These are phyloP conservation scores for Oryza meyeriana DNA, from an alignment of 176 grass and related monocot species.

Conservation along the genomic window DNA sequence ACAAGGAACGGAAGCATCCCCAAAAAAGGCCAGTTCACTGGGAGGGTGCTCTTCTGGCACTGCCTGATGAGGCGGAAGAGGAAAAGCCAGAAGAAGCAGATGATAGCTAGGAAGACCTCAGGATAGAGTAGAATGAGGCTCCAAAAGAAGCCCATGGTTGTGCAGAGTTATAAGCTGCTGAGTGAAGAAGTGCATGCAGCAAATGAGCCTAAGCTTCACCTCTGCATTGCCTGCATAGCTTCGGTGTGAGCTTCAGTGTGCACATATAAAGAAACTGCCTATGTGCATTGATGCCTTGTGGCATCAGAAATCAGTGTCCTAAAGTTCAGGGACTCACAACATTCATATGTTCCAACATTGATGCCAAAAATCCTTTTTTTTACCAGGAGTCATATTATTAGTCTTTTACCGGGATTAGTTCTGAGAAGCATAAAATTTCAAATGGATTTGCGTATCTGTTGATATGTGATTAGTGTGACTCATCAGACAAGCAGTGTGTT, in stretches of 20 bases:
- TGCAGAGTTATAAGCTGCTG: conserved; percentile 23
- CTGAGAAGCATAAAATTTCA: neutral
- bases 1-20: conserved; percentile 52
- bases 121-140: conserved; percentile 42
- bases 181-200: conserved; percentile 26
- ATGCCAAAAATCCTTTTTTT: conserved; percentile 26
- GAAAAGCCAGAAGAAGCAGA: conserved; percentile 52
- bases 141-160: conserved; percentile 36
- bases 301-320: conserved; percentile 13
- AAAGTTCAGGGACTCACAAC: conserved; percentile 39
- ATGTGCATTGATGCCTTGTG: conserved; percentile 8
- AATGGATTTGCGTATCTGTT: neutral
- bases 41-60: conserved; percentile 10
- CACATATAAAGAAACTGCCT: conserved; percentile 24
- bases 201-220: conserved; percentile 28
- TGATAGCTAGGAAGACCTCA: conserved; percentile 46
- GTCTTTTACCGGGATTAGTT: neutral
- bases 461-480: neutral
- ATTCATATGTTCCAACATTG: conserved; percentile 26
- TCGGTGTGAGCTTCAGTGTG: neutral
- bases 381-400: neutral
- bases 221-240: neutral
- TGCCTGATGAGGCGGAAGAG: conserved; percentile 26
- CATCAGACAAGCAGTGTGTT: neutral
- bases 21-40: conserved; percentile 56